These are phyloP conservation scores for Cryptococcus sp. DNA, from an alignment of 1,284 basidiomycete genomes.

Conservation along the genomic window DNA sequence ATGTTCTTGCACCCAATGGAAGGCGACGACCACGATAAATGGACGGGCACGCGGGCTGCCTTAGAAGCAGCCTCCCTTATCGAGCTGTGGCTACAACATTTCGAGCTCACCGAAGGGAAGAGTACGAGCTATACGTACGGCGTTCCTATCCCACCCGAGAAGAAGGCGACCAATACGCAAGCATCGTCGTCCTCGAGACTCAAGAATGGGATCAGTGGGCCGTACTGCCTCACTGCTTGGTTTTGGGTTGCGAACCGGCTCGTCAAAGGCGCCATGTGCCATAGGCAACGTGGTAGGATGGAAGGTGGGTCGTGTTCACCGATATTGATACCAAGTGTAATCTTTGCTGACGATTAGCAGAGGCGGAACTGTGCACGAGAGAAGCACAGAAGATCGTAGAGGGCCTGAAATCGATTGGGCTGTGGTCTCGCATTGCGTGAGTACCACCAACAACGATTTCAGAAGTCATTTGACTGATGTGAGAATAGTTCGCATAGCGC, in stretches of 20 bases:
- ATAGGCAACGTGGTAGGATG: not conserved
- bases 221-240: constrained; percentile 12
- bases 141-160: too few species aligned
- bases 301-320: constrained; percentile 5
- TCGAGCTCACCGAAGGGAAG: not conserved
- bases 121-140: not conserved
- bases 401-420: constrained; percentile 6
- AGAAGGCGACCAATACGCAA: not conserved
- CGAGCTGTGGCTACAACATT: constrained; percentile 14
- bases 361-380: constrained; percentile 8
- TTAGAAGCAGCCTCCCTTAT: constrained; percentile 15
- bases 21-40: constrained; percentile 15
- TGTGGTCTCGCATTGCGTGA: constrained; percentile 5
- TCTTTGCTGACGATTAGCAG: constrained; percentile 2
- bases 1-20: constrained; percentile 13
- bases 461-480: not conserved
- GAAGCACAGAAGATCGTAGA: constrained; percentile 14
- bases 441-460: not conserved
- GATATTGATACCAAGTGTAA: not conserved
- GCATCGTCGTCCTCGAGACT: not conserved
- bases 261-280: constrained; percentile 4
- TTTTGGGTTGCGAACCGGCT: constrained; percentile 11
- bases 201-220: constrained; percentile 13
- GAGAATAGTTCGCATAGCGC: too few species aligned
- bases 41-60: constrained; percentile 3